Conservation (phyloP, 1,139 yeast species). For the Debaryomyces subglobosus region DNA sequence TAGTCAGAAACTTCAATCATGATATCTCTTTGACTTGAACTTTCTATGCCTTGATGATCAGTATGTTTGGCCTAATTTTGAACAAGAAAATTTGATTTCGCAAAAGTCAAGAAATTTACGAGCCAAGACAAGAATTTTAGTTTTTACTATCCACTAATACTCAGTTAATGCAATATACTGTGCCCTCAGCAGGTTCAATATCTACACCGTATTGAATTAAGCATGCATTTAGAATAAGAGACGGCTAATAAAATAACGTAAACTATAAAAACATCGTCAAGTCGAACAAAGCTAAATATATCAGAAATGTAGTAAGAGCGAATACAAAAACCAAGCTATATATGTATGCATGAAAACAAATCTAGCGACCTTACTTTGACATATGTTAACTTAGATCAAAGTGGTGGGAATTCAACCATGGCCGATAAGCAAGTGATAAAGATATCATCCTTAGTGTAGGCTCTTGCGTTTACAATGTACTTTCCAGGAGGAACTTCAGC, state of each 20-base stretch:
- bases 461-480: constrained; percentile 84
- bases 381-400: background rate
- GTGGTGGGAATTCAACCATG: constrained; percentile 60
- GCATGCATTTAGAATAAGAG: background rate
- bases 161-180: background rate
- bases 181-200: background rate
- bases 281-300: background rate
- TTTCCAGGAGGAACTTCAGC: constrained; percentile 95
- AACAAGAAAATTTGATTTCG: constrained; percentile 1
- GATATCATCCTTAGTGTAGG: constrained; percentile 80
- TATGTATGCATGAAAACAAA: background rate
- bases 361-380: background rate
- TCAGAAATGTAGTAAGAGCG: background rate
- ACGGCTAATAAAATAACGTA: background rate
- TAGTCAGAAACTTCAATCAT: constrained; percentile 46
- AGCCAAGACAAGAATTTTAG: background rate
- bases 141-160: background rate
- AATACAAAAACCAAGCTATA: background rate
- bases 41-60: background rate
- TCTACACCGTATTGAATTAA: background rate
- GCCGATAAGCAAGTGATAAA: constrained; percentile 87
- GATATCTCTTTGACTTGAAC: background rate
- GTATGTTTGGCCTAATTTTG: background rate
- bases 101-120: background rate
- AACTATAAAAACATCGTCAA: background rate